Percentiles rank a stretch among this genome's conserved stretches.
Evolutionary conservation across 257 asterid genomes (phyloP).

Genomic region (Capsicum baccatum): DNA sequence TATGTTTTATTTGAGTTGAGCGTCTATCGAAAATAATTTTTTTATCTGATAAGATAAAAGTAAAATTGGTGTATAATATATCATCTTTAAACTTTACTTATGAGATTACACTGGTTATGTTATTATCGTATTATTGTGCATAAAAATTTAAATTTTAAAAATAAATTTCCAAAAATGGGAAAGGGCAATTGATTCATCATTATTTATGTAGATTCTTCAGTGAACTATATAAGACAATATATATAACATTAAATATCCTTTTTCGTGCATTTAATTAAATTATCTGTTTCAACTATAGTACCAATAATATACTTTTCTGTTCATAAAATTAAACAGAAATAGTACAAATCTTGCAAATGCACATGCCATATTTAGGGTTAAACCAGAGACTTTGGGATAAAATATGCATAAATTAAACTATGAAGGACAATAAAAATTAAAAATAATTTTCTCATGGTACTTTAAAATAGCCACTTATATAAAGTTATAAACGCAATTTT

Average conservation of each 20-base stretch:
- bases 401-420: neutral
- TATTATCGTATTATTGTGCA: too few species aligned
- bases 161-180: neutral
- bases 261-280: slow-evolving; percentile 1
- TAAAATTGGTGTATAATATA: too few species aligned
- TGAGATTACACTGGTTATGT: too few species aligned
- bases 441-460: too few species aligned
- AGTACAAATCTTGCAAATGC: neutral
- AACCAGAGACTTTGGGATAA: neutral
- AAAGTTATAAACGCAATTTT: too few species aligned
- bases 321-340: neutral
- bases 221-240: slow-evolving; percentile 1
- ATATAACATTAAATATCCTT: neutral
- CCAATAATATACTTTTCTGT: slow-evolving; percentile 4
- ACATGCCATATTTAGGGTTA: neutral
- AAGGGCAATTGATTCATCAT: neutral
- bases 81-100: too few species aligned
- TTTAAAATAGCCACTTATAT: too few species aligned
- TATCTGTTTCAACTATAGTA: slow-evolving; percentile 21
- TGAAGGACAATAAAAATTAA: neutral
- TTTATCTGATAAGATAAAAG: too few species aligned
- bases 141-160: neutral
- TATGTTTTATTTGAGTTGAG: too few species aligned
- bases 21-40: too few species aligned
- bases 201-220: neutral